These are phyloP conservation scores for Zygoascus ofunaensis DNA, from an alignment of 805 yeast species.

Conservation along the genomic window DNA sequence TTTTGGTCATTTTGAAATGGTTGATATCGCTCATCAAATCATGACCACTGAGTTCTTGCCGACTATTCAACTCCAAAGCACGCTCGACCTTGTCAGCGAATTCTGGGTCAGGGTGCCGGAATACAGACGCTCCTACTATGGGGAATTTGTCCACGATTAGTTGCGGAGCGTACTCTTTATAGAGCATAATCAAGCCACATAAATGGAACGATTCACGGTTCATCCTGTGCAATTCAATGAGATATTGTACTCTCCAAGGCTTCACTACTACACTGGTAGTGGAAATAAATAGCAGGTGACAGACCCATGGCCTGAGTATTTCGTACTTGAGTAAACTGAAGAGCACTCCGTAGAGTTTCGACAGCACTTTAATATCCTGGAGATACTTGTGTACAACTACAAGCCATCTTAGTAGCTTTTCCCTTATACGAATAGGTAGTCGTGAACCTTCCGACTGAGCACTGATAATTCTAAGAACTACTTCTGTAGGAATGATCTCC, in stretches of 20 bases:
- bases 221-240: constrained; percentile 17
- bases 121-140: constrained; percentile 20
- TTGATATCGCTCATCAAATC: neutral
- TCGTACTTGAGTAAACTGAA: constrained; percentile 15
- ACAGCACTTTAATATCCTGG: constrained; percentile 13
- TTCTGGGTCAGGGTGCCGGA: constrained; percentile 24
- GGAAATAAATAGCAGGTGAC: constrained; percentile 16
- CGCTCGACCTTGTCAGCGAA: constrained; percentile 1
- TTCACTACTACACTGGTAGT: constrained; percentile 12
- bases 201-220: constrained; percentile 18
- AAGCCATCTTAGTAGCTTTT: constrained; percentile 17
- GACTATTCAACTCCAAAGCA: neutral
- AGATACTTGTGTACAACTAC: constrained; percentile 12
- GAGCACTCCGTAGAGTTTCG: constrained; percentile 14
- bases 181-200: constrained; percentile 19
- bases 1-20: neutral
- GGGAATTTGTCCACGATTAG: constrained; percentile 23
- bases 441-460: constrained; percentile 7
- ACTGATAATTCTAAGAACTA: constrained; percentile 24
- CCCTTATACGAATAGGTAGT: constrained; percentile 8
- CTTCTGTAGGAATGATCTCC: constrained; percentile 19
- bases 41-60: neutral
- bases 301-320: constrained; percentile 15
- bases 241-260: constrained; percentile 19
- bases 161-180: constrained; percentile 20